phyloP scores from a whole-genome alignment of 1,284 basidiomycete species.

The Pyrrhoderma noxium region DNA sequence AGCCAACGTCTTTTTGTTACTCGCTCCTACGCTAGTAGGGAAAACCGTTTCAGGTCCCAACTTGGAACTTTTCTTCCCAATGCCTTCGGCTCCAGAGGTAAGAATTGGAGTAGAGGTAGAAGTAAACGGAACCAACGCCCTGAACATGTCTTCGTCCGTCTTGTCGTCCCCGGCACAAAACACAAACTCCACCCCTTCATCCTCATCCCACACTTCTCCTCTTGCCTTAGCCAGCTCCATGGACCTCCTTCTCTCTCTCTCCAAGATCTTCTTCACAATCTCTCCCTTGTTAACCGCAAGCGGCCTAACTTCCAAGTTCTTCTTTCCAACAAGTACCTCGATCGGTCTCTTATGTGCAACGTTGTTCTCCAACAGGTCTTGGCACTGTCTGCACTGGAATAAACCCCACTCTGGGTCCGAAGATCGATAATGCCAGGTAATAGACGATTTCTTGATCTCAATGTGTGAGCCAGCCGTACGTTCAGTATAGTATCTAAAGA shows the following conservation, averaged over 20 bases:
- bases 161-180: constrained; percentile 99
- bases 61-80: constrained; percentile 59
- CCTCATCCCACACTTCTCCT: background rate
- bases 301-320: constrained; percentile 96
- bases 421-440: constrained; percentile 97
- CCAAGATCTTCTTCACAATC: constrained; percentile 90
- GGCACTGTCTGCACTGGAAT: constrained; percentile 94
- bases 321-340: constrained; percentile 92
- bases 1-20: constrained; percentile 81
- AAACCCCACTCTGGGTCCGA: constrained; percentile 93
- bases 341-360: constrained; percentile 83
- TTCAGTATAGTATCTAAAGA: constrained; percentile 97
- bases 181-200: constrained; percentile 69
- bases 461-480: constrained; percentile 93
- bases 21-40: constrained; percentile 82
- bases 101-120: constrained; percentile 28
- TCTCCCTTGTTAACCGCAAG: constrained; percentile 97
- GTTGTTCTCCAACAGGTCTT: constrained; percentile 92
- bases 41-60: constrained; percentile 70
- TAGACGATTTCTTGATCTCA: constrained; percentile 93
- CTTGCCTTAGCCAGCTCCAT: no score
- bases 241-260: constrained; percentile 26
- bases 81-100: no score
- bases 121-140: constrained; percentile 65
- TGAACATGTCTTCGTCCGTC: constrained; percentile 98